Evolutionary conservation across 2,329 filamentous ascomycete genomes (phyloP).

Genomic region (Fusarium sp.): DNA sequence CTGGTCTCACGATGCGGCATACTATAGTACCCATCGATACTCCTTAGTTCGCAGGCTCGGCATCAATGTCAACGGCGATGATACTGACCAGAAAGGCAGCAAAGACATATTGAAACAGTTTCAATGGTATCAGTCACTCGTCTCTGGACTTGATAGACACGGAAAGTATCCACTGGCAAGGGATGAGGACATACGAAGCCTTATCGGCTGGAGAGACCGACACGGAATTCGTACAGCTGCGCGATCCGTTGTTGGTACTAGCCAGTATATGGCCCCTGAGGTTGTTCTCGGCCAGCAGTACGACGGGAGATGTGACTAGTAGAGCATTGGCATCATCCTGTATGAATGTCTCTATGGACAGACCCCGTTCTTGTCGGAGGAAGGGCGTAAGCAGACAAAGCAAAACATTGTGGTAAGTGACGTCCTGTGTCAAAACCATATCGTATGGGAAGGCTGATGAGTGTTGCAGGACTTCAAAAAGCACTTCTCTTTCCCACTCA

Average conservation of each 20-base stretch:
- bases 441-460: slow-evolving; percentile 18
- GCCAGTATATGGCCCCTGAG: slow-evolving; percentile 98
- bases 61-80: slow-evolving; percentile 78
- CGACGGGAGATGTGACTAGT: slow-evolving; percentile 95
- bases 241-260: slow-evolving; percentile 90
- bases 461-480: slow-evolving; percentile 72
- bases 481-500: slow-evolving; percentile 76
- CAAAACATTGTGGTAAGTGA: slow-evolving; percentile 78
- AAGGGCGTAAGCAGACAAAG: slow-evolving; percentile 83
- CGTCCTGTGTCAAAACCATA: background rate
- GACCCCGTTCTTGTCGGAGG: slow-evolving; percentile 87
- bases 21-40: slow-evolving; percentile 86
- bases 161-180: slow-evolving; percentile 46
- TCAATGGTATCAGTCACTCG: slow-evolving; percentile 48
- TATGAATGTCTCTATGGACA: slow-evolving; percentile 95
- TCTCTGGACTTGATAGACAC: slow-evolving; percentile 49
- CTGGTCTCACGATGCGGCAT: slow-evolving; percentile 90
- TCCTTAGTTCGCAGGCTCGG: slow-evolving; percentile 80
- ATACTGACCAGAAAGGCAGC: slow-evolving; percentile 70
- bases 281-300: slow-evolving; percentile 85
- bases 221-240: slow-evolving; percentile 78
- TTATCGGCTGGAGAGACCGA: slow-evolving; percentile 77
- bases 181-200: slow-evolving; percentile 49
- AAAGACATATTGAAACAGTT: slow-evolving; percentile 52
- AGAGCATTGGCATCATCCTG: slow-evolving; percentile 93